Evolutionary conservation across 495 filamentous ascomycete species (phyloP).

Genomic region (Podospora bellae-mahoneyi): DNA sequence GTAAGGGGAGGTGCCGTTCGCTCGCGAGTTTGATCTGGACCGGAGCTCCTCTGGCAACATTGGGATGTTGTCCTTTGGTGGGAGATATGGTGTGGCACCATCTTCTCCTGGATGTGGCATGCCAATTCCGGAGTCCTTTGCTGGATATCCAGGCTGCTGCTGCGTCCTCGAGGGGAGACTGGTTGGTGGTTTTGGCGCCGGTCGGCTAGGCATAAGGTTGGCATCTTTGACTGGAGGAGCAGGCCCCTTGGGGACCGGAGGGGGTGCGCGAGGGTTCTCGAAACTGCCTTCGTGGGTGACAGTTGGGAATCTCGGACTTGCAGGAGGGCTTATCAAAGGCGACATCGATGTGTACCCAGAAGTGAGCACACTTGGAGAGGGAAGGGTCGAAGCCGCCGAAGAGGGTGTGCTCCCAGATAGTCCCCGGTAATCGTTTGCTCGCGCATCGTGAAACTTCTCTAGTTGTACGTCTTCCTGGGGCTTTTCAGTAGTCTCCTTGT

Average conservation of each 20-base stretch:
- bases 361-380: constrained; percentile 46
- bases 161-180: constrained; percentile 46
- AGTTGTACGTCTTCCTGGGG: constrained; percentile 80
- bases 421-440: constrained; percentile 55
- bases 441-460: constrained; percentile 91
- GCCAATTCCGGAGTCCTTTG: constrained; percentile 54
- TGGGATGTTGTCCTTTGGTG: constrained; percentile 45
- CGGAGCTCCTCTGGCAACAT: constrained; percentile 55
- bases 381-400: constrained; percentile 33
- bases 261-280: constrained; percentile 91
- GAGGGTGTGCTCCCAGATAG: constrained; percentile 39
- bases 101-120: constrained; percentile 55
- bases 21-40: constrained; percentile 53
- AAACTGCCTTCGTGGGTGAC: constrained; percentile 87
- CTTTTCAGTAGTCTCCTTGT: constrained; percentile 84
- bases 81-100: constrained; percentile 42
- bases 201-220: constrained; percentile 59
- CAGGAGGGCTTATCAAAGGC: constrained; percentile 73
- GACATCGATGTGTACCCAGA: constrained; percentile 53
- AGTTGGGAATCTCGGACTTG: constrained; percentile 87
- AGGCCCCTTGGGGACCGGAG: constrained; percentile 70
- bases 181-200: constrained; percentile 64
- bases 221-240: constrained; percentile 46
- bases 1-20: constrained; percentile 48
- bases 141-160: constrained; percentile 34